Evolutionary conservation across 1,284 basidiomycete species (phyloP).

Genomic region (Hypsizygus ulmarius): DNA sequence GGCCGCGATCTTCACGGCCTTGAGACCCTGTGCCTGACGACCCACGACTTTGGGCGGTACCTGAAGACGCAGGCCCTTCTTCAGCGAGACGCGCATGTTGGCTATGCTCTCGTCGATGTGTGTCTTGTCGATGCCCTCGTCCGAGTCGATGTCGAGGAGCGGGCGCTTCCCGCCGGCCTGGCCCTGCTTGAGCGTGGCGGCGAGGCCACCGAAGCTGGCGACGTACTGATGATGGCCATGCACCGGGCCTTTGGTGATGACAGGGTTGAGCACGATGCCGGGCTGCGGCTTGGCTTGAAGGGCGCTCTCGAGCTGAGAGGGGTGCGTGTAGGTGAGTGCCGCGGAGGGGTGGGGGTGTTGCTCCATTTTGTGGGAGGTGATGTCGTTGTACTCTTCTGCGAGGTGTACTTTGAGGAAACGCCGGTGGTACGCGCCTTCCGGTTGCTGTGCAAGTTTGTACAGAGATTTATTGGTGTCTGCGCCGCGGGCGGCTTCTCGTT

Average conservation of each 20-base stretch:
- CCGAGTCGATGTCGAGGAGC: constrained; percentile 22
- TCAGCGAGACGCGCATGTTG: constrained; percentile 15
- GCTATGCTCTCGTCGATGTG: constrained; percentile 13
- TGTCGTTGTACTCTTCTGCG: constrained; percentile 28
- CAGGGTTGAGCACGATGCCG: constrained; percentile 51
- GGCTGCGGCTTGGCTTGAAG: constrained; percentile 51
- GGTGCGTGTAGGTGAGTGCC: constrained; percentile 58
- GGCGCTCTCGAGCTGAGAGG: constrained; percentile 50
- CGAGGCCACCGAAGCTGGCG: constrained; percentile 39
- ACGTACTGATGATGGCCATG: constrained; percentile 18
- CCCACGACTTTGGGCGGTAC: constrained; percentile 39
- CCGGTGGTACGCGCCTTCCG: constrained; percentile 24
- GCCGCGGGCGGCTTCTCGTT: constrained; percentile 22
- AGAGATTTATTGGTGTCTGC: constrained; percentile 18
- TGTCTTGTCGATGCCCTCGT: constrained; percentile 25
- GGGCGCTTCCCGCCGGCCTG: constrained; percentile 20
- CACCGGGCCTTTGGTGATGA: constrained; percentile 7
- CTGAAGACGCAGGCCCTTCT: constrained; percentile 19
- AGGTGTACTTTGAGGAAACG: constrained; percentile 37
- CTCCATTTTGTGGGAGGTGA: constrained; percentile 46
- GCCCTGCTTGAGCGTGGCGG: constrained; percentile 21
- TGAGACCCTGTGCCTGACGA: constrained; percentile 32
- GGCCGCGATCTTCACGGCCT: constrained; percentile 30
- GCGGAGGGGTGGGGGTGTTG: constrained; percentile 62
- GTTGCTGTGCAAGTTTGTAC: constrained; percentile 32